Evolutionary conservation across 225 moss, liverwort and hornwort genomes (phyloP).

Genomic region (Physcomitrium patens): DNA sequence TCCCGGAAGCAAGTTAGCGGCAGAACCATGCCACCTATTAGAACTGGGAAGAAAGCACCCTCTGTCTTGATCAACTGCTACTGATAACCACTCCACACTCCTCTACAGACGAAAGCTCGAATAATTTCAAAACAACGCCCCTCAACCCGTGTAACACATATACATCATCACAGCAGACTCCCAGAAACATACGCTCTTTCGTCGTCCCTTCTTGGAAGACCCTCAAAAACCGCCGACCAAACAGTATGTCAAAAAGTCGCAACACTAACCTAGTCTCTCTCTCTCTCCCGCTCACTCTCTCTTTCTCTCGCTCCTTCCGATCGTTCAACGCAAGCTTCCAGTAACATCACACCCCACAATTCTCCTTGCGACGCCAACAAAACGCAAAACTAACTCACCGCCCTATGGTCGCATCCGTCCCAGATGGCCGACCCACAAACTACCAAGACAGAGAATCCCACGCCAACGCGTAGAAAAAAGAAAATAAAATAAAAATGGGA

Average conservation of each 20-base stretch:
- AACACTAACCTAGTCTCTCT: constrained; percentile 30
- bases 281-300: constrained; percentile 13
- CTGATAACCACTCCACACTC: too few relatives aligned
- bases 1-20: background rate
- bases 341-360: background rate
- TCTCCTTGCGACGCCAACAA: too few relatives aligned
- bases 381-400: too few relatives aligned
- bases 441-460: background rate
- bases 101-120: too few relatives aligned
- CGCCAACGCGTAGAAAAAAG: background rate
- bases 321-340: constrained; percentile 21
- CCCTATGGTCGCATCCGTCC: too few relatives aligned
- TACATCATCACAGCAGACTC: background rate
- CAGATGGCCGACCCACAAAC: background rate
- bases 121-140: background rate
- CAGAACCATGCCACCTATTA: too few relatives aligned
- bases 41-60: too few relatives aligned
- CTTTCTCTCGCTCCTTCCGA: background rate
- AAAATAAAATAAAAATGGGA: background rate
- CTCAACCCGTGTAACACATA: background rate
- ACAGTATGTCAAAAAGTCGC: background rate
- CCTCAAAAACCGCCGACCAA: constrained; percentile 31
- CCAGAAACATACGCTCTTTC: constrained; percentile 24
- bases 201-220: constrained; percentile 15
- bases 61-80: too few relatives aligned